Conservation (phyloP, 106 monocot genomes). For the Iris macrosiphon region DNA sequence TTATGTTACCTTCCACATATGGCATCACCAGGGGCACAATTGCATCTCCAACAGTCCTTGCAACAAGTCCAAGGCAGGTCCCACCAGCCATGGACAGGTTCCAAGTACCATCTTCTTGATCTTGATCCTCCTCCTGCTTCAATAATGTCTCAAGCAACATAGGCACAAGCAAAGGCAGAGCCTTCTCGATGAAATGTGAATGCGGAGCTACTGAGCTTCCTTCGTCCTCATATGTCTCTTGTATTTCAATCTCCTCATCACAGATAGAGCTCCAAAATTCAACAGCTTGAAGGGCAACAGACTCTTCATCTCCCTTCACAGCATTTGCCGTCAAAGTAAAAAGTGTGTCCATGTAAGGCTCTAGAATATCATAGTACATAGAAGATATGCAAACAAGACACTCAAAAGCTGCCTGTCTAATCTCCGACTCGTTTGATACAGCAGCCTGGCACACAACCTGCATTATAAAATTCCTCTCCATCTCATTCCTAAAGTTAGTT, state of each 20-base stretch:
- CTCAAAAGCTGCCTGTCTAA: constrained; percentile 71
- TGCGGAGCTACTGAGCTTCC: constrained; percentile 25
- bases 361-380: constrained; percentile 57
- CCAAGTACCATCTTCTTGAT: constrained; percentile 72
- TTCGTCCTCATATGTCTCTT: constrained; percentile 49
- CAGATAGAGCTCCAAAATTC: constrained; percentile 92
- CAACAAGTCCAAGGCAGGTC: constrained; percentile 73
- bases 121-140: constrained; percentile 88
- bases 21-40: constrained; percentile 88
- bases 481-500: constrained; percentile 71
- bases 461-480: constrained; percentile 80
- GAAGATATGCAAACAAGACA: constrained; percentile 75
- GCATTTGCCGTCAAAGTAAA: constrained; percentile 69
- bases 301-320: constrained; percentile 64
- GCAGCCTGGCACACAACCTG: constrained; percentile 73
- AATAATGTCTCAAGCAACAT: constrained; percentile 66
- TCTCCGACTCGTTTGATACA: constrained; percentile 42
- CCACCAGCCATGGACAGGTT: constrained; percentile 92
- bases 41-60: constrained; percentile 71
- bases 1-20: constrained; percentile 65
- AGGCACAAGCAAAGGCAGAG: constrained; percentile 63
- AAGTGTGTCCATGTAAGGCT: constrained; percentile 58
- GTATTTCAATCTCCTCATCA: constrained; percentile 74
- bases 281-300: constrained; percentile 79
- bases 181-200: constrained; percentile 55